Percentiles rank a stretch among this genome's conserved stretches.
Evolutionary conservation across 805 yeast genomes (phyloP).

Genomic region (Myxozyma nipponensis): DNA sequence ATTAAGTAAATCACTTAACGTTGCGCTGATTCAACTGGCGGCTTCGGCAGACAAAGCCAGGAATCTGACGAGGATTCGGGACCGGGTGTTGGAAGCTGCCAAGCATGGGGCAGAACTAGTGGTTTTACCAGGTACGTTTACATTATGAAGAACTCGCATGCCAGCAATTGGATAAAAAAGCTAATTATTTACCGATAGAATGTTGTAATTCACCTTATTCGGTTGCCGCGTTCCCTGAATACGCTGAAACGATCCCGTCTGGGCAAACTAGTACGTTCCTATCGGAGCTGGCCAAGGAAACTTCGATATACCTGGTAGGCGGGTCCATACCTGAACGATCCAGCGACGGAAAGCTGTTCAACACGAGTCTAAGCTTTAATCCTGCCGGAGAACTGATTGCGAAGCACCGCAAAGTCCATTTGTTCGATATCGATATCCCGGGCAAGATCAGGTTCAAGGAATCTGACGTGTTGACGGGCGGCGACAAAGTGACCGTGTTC

Average conservation of each 20-base stretch:
- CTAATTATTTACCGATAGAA: constrained; percentile 42
- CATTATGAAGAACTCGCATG: background rate
- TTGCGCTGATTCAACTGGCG: constrained; percentile 79
- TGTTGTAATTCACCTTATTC: constrained; percentile 96
- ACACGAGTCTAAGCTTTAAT: constrained; percentile 70
- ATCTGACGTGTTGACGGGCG: constrained; percentile 69
- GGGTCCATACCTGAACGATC: constrained; percentile 87
- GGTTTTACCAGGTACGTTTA: constrained; percentile 57
- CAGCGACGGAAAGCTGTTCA: constrained; percentile 55
- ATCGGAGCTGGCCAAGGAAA: constrained; percentile 60
- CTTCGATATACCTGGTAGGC: constrained; percentile 67
- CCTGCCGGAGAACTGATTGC: constrained; percentile 74
- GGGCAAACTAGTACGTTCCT: constrained; percentile 63
- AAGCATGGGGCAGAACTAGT: constrained; percentile 63
- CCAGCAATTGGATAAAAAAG: background rate
- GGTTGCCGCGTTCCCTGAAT: constrained; percentile 76
- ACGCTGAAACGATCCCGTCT: constrained; percentile 79
- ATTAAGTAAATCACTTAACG: constrained; percentile 12
- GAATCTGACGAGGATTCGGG: constrained; percentile 66
- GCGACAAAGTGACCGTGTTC: constrained; percentile 75
- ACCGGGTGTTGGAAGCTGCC: constrained; percentile 64
- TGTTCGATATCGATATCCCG: constrained; percentile 91
- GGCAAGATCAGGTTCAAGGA: constrained; percentile 87
- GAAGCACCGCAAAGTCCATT: constrained; percentile 84
- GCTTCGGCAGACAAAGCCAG: constrained; percentile 79